A percentile compares a stretch with the other conserved stretches of the same genome.
Evolutionary conservation across 129 eudicot genomes (phyloP).

Genomic region (Smallanthus sonchifolius): DNA sequence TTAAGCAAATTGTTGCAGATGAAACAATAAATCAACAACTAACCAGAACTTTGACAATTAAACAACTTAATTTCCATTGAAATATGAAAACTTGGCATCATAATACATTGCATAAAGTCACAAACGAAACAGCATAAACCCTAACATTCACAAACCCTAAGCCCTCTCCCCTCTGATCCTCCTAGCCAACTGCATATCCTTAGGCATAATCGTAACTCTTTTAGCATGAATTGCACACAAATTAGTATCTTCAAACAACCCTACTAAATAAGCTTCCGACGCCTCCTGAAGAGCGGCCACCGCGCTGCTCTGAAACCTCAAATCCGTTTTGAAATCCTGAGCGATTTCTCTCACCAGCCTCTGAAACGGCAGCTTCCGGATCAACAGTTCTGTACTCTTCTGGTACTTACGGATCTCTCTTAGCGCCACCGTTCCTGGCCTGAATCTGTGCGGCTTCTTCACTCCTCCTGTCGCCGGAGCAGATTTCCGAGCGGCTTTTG

Average conservation of each 20-base stretch:
- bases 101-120: too few species aligned
- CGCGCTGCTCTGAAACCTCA: conserved; percentile 10
- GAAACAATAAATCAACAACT: too few species aligned
- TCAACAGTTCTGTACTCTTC: conserved; percentile 8
- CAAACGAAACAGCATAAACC: not conserved
- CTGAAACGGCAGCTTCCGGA: conserved; percentile 7
- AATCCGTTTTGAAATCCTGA: conserved; percentile 6
- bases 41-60: too few species aligned
- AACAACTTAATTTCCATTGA: too few species aligned
- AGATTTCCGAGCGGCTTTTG: not conserved
- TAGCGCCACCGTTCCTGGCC: conserved; percentile 5
- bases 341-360: conserved; percentile 9
- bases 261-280: conserved; percentile 1
- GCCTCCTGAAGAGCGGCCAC: conserved; percentile 5
- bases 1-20: too few species aligned
- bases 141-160: not conserved
- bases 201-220: conserved; percentile 6
- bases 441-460: conserved; percentile 8
- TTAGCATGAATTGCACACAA: conserved; percentile 10
- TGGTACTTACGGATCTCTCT: conserved; percentile 6
- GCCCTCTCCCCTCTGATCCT: conserved; percentile 5
- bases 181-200: conserved; percentile 14
- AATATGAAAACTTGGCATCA: too few species aligned
- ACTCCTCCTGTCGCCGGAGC: conserved; percentile 14
- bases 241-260: conserved; percentile 1